These are phyloP conservation scores for Arctostaphylos glauca DNA, from an alignment of 148 eudicot genomes.

Conservation along the genomic window DNA sequence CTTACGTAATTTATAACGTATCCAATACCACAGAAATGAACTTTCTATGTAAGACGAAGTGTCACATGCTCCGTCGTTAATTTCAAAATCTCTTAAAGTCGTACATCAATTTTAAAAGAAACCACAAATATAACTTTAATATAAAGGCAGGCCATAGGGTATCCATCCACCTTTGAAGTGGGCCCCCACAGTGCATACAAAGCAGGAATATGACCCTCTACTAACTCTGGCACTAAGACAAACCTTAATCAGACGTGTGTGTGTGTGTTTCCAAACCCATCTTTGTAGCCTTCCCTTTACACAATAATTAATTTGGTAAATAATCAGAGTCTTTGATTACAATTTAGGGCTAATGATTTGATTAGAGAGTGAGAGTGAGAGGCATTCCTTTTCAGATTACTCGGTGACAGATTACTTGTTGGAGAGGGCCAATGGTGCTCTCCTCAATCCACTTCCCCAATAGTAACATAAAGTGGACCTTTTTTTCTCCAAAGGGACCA, in stretches of 20 bases:
- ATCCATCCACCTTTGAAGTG: background rate
- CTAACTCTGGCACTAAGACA: constrained; percentile 8
- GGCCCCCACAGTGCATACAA: constrained; percentile 2
- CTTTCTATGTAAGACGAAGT: too few species aligned
- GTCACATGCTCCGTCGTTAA: too few species aligned
- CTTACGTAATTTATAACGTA: too few species aligned
- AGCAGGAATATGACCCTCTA: constrained; percentile 6
- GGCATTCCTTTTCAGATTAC: background rate
- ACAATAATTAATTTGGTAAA: background rate
- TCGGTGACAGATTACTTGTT: constrained; percentile 9
- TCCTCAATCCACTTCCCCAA: constrained; percentile 2
- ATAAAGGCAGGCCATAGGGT: background rate
- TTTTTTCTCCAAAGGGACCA: constrained; percentile 1
- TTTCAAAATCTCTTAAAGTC: too few species aligned
- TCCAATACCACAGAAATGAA: too few species aligned
- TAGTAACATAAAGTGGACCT: background rate
- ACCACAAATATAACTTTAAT: too few species aligned
- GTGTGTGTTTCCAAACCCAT: background rate
- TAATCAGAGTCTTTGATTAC: background rate
- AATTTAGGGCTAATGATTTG: constrained; percentile 3
- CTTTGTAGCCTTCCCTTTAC: background rate
- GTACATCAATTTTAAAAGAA: too few species aligned
- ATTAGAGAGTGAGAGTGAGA: background rate
- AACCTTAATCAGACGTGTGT: background rate
- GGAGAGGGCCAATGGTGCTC: constrained; percentile 8